These are phyloP conservation scores for Carnegiea gigantea DNA, from an alignment of 179 eudicot genomes.

Conservation along the genomic window DNA sequence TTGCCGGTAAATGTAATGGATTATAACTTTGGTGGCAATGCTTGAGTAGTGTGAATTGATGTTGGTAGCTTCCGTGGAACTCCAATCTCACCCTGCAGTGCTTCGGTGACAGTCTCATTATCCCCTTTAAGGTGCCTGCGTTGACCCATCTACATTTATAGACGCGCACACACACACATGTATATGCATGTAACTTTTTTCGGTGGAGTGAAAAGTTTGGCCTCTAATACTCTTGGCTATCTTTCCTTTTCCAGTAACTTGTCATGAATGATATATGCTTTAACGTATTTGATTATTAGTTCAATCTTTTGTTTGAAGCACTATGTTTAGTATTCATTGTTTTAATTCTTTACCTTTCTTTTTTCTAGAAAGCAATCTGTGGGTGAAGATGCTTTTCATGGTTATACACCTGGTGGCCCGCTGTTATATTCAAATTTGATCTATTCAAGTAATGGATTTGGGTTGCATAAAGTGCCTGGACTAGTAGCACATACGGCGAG, in stretches of 20 bases:
- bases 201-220: background rate
- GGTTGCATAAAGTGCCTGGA: slow-evolving; percentile 38
- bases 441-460: slow-evolving; percentile 32
- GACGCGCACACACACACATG: background rate
- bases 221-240: background rate
- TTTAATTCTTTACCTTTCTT: background rate
- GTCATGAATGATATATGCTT: background rate
- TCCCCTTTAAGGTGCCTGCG: background rate
- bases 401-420: slow-evolving; percentile 32
- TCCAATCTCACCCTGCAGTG: background rate
- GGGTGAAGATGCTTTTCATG: slow-evolving; percentile 34
- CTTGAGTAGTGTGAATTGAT: background rate
- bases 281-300: background rate
- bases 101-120: background rate
- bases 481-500: slow-evolving; percentile 33
- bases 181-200: background rate
- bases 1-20: background rate
- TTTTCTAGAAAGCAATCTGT: slow-evolving; percentile 31
- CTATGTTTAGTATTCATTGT: background rate
- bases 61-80: background rate
- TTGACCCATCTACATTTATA: background rate
- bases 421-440: slow-evolving; percentile 32
- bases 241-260: background rate
- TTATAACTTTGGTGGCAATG: background rate
- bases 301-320: background rate